These are phyloP conservation scores for Daldinia concentrica DNA, from an alignment of 495 filamentous ascomycete species.

Conservation along the genomic window DNA sequence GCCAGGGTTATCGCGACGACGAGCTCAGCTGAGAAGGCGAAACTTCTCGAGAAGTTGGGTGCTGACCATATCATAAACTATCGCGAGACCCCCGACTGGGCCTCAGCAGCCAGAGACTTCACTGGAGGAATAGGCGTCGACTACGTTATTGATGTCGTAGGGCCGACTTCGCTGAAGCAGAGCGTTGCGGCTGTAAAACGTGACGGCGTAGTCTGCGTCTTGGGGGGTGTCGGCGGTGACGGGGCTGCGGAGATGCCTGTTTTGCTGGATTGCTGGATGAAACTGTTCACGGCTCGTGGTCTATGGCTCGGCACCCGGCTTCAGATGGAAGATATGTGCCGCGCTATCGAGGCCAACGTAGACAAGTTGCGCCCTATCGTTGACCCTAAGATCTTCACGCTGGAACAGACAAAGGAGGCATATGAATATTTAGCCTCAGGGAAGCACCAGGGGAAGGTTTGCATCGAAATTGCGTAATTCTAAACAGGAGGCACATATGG, in stretches of 20 bases:
- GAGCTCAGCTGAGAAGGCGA: slow-evolving; percentile 46
- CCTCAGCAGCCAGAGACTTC: slow-evolving; percentile 64
- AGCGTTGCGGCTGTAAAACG: slow-evolving; percentile 62
- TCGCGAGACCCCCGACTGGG: slow-evolving; percentile 68
- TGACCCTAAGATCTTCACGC: slow-evolving; percentile 36
- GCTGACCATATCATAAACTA: slow-evolving; percentile 68
- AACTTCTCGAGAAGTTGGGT: slow-evolving; percentile 52
- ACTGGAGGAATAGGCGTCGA: slow-evolving; percentile 66
- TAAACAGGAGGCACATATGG: background rate
- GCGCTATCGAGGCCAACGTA: slow-evolving; percentile 39
- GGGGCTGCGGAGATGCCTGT: slow-evolving; percentile 51
- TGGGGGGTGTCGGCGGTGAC: slow-evolving; percentile 63
- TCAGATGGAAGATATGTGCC: slow-evolving; percentile 64
- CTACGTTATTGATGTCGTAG: slow-evolving; percentile 67
- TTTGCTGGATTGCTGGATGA: slow-evolving; percentile 56
- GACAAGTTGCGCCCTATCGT: slow-evolving; percentile 41
- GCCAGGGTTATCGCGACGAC: slow-evolving; percentile 56
- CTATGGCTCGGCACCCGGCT: slow-evolving; percentile 62
- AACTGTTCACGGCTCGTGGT: slow-evolving; percentile 61
- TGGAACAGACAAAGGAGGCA: slow-evolving; percentile 46
- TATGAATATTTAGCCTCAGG: slow-evolving; percentile 42
- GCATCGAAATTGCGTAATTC: slow-evolving; percentile 34
- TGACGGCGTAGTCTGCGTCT: slow-evolving; percentile 64
- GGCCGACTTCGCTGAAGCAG: slow-evolving; percentile 62
- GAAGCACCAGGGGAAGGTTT: slow-evolving; percentile 45